A percentile compares a stretch with the other conserved stretches of the same genome.
Evolutionary conservation across 129 eudicot genomes (phyloP).

Genomic region (Rutidosis leptorrhynchoides): DNA sequence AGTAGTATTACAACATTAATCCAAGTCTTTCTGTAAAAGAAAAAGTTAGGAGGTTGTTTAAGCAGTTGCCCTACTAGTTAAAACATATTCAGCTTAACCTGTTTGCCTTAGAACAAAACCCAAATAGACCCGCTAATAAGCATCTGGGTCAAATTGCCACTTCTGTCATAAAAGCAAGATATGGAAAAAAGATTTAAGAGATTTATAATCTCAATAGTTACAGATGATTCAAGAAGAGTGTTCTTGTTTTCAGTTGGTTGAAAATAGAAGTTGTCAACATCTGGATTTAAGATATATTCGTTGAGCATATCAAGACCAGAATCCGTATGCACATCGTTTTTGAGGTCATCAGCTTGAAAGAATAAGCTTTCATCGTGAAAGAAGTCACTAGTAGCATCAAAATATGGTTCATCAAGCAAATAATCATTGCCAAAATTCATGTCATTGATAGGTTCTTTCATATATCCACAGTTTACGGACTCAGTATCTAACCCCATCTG

Average conservation of each 20-base stretch:
- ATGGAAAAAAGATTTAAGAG: background rate
- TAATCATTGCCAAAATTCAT: slow-evolving; percentile 37
- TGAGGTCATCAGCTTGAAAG: slow-evolving; percentile 64
- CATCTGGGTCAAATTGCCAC: slow-evolving; percentile 4
- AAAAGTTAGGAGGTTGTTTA: background rate
- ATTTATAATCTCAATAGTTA: slow-evolving; percentile 40
- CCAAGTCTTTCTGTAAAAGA: background rate
- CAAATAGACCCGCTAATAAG: background rate
- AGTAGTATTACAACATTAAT: background rate
- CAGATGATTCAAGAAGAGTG: slow-evolving; percentile 33
- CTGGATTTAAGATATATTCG: slow-evolving; percentile 57
- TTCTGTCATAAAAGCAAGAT: background rate
- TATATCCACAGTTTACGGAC: slow-evolving; percentile 43
- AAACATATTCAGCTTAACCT: background rate
- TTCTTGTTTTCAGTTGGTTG: slow-evolving; percentile 40
- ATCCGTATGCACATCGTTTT: slow-evolving; percentile 35
- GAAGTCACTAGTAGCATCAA: slow-evolving; percentile 43
- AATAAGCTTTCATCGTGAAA: slow-evolving; percentile 49
- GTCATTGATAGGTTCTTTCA: slow-evolving; percentile 40
- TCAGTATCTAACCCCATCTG: slow-evolving; percentile 25
- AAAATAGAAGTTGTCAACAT: slow-evolving; percentile 38
- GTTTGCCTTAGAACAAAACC: slow-evolving; percentile 1
- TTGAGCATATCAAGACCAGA: slow-evolving; percentile 51
- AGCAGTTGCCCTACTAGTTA: background rate
- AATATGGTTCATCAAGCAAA: slow-evolving; percentile 52